Evolutionary conservation across 1,284 basidiomycete genomes (phyloP), one percentile per base, ranked within the genome.

Genomic region (Neotropicomus parvogracilis): DNA sequence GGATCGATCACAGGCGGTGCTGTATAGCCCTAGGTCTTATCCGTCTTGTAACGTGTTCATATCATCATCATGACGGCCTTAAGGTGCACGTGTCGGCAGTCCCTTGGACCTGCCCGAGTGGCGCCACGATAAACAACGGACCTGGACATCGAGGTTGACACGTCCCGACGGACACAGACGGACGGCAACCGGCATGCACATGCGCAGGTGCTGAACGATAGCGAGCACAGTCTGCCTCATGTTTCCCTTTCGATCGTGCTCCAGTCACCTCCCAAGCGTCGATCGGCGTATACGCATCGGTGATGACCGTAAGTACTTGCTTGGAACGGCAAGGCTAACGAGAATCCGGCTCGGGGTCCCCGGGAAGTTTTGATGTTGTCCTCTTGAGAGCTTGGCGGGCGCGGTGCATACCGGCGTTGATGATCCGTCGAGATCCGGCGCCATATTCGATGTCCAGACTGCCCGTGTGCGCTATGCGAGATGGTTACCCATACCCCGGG

Each of bases 401-500:
- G 19, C 48, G 46, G 45, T 35, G 20, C 9, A 11, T 26, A 34
- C 45, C 37, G 48, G 45, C 14, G 8, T 40, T 16, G 45, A 40
- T 31, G 48, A 34, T 36, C 48, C 48, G 45, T 40, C 36, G 45
- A 38, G 44, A 48, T 38, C 47, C 38, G 32, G 21, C 13, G 29
- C 9, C 8, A 24, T 24, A 19, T 29, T 29, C 11, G 29, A 13
- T 19, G 37, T 27, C 26, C 26, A 13, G 13, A 37, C 16, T 11
- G 17, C 9, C n/a, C 20, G n/a, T 16, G 7, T n/a, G n/a, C 19
- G 20, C 28, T 19, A 11, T 40, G 12, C 1, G 19, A 28, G 27
- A 17, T 10, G 20, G 35, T 11, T n/a, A 27, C 39, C 39, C 40
- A 24, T 19, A 20, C 40, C 2, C 20, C 39, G 39, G 38, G 26